Evolutionary conservation across 306 rosid species (phyloP), one percentile per base, ranked within the genome.

Genomic region (Fagus crenata): DNA sequence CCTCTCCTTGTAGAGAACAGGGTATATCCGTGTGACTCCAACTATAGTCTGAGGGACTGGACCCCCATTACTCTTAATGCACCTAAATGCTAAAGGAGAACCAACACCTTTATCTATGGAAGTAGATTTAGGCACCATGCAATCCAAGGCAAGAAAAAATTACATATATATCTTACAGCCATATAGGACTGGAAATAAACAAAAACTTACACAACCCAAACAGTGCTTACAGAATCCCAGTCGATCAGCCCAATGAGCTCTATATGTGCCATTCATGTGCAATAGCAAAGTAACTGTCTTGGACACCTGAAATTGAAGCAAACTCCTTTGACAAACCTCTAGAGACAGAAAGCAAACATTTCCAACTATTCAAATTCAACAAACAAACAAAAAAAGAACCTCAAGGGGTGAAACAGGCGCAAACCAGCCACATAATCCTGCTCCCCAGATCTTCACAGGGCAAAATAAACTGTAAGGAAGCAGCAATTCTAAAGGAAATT

Each of bases 261-360:
- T 90, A 73, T 83, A 92, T 79, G 97, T 94, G 85, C 98, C 98
- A 80, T 94, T 94, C 43, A 85, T 90, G 85, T 94, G 93, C 82
- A 94, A 83, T 82, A 81, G 60, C 77, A 94, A 88, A 81, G 80
- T 81, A 80, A 86, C 88, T 13, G 92, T 76, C 71, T 79, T 79
- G 28, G 91, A 53, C 71, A 89, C 94, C 98, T 94, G 83, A 81
- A 81, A 81, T 61, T 46, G 77, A 68, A 89, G 73, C 59, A 84
- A 69, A 82, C 80, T 61, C 78, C 67, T 77, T 67, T 82, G 85
- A 75, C 72, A 80, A 54, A 28, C 43, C 82, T 73, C 69, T 14
- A 49, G 61, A 43, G 54, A 35, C 46, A 78, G 31, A 36, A 76
- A 41, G 56, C 17, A 40, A 46, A 78, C 9, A 68, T 72, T 49